Percentiles rank a stretch among this genome's conserved stretches.
Evolutionary conservation across 2,329 filamentous ascomycete species (phyloP).

Genomic region (Colletotrichum gigasporum): DNA sequence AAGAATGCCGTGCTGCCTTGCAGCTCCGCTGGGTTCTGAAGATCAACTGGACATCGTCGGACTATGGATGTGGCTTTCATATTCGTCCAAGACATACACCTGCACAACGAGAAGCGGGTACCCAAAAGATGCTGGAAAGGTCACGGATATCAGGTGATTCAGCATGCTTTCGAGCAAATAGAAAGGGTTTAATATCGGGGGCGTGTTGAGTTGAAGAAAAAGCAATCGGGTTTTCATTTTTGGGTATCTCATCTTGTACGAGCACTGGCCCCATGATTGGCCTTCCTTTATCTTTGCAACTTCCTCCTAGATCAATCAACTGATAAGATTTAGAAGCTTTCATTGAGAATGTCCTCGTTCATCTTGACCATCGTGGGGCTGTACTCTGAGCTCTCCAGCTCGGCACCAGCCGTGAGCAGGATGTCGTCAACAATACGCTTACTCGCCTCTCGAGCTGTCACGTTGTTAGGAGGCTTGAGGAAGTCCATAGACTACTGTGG

Average conservation of each 20-base stretch:
- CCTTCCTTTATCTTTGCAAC: neutral
- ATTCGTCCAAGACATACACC: too few relatives aligned
- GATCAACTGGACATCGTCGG: too few relatives aligned
- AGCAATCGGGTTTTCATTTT: neutral
- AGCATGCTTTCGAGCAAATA: neutral
- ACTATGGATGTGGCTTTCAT: too few relatives aligned
- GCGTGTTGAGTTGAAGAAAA: too few relatives aligned
- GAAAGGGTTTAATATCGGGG: too few relatives aligned
- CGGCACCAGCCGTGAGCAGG: slow-evolving; percentile 77
- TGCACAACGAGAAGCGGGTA: too few relatives aligned
- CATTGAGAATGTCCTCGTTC: slow-evolving; percentile 69
- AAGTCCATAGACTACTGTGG: neutral
- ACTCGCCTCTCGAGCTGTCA: slow-evolving; percentile 78
- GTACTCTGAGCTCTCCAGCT: slow-evolving; percentile 63
- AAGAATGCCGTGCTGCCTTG: too few relatives aligned
- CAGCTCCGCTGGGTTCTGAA: too few relatives aligned
- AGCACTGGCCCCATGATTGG: neutral
- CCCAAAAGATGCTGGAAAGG: too few relatives aligned
- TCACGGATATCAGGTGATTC: neutral
- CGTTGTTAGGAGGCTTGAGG: slow-evolving; percentile 18
- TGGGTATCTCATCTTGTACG: neutral
- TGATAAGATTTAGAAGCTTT: slow-evolving; percentile 61
- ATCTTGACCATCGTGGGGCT: slow-evolving; percentile 74
- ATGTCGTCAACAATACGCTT: slow-evolving; percentile 84
- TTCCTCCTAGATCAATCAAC: neutral